Conservation (phyloP, 2,329 filamentous ascomycete species). For the Geosmithia flava region DNA sequence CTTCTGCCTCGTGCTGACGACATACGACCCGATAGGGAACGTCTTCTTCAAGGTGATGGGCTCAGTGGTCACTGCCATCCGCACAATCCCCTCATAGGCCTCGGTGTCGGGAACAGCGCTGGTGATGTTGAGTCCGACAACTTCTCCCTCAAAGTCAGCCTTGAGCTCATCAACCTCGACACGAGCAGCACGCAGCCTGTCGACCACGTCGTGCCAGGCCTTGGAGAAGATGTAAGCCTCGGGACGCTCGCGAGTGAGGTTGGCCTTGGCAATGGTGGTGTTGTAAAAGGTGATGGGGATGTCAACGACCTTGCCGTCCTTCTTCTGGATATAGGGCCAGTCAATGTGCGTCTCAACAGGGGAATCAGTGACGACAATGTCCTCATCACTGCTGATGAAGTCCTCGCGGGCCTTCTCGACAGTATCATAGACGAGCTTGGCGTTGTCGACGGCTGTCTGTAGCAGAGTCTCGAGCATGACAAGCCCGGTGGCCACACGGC, state of each 20-base stretch:
- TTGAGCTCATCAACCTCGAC: conserved; percentile 11
- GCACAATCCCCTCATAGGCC: conserved; percentile 13
- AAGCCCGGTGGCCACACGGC: conserved; percentile 13
- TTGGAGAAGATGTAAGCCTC: conserved; percentile 15
- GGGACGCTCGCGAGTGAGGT: conserved; percentile 15
- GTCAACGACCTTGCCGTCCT: conserved; percentile 12
- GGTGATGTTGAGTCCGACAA: conserved; percentile 12
- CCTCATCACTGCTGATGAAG: conserved; percentile 13
- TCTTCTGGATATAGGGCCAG: conserved; percentile 13
- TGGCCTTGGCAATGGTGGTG: conserved; percentile 12
- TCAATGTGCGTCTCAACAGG: conserved; percentile 7
- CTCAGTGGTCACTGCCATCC: conserved; percentile 9
- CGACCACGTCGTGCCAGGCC: conserved; percentile 13
- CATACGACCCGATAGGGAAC: conserved; percentile 14
- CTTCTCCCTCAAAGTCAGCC: conserved; percentile 10
- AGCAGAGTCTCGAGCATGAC: conserved; percentile 13
- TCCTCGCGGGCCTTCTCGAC: conserved; percentile 11
- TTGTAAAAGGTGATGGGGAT: conserved; percentile 14
- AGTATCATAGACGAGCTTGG: conserved; percentile 11
- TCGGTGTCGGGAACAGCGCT: conserved; percentile 5
- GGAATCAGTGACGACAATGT: conserved; percentile 15
- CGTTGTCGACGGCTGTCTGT: conserved; percentile 15
- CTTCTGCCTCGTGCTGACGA: conserved; percentile 17
- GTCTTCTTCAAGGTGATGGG: conserved; percentile 3
- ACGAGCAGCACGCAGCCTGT: conserved; percentile 11